phyloP scores from a whole-genome alignment of 495 filamentous ascomycete species.

The Aspergillus ostianus region DNA sequence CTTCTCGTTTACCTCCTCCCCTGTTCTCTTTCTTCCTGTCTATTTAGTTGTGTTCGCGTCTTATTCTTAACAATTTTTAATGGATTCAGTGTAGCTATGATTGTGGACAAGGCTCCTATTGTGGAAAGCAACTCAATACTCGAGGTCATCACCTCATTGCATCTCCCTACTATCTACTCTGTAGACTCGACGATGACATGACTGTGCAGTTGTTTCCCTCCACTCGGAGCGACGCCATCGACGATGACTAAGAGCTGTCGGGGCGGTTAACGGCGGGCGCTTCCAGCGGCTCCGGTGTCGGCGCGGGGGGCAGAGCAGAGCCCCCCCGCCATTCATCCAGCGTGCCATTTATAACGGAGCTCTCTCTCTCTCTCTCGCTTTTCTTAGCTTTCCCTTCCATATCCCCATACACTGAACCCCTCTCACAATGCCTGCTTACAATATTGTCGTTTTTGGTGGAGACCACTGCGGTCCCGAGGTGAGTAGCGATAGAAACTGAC shows the following conservation, averaged over 20 bases:
- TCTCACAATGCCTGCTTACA: slow-evolving; percentile 48
- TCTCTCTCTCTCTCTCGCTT: slow-evolving; percentile 17
- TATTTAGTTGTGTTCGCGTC: slow-evolving; percentile 15
- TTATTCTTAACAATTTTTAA: slow-evolving; percentile 26
- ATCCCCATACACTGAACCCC: slow-evolving; percentile 10
- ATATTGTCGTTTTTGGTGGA: slow-evolving; percentile 72
- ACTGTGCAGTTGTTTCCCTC: not conserved
- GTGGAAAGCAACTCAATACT: not conserved
- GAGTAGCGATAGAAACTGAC: slow-evolving; percentile 19
- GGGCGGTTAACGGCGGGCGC: slow-evolving; percentile 3
- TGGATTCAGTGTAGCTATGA: slow-evolving; percentile 21
- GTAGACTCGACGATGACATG: not conserved
- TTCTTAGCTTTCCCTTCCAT: slow-evolving; percentile 17
- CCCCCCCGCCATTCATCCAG: slow-evolving; percentile 19
- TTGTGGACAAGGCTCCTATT: slow-evolving; percentile 3
- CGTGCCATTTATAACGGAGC: not conserved
- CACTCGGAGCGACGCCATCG: not conserved
- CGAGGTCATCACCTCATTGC: not conserved
- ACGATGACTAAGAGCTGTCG: not conserved
- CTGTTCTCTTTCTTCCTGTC: slow-evolving; percentile 13
- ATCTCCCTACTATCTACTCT: not conserved
- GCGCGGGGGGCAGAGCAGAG: slow-evolving; percentile 22
- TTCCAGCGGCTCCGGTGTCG: slow-evolving; percentile 26
- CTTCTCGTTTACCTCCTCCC: not conserved
- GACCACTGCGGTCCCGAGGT: slow-evolving; percentile 98